Base-by-base conservation (phyloP, 352 stramenopile genomes). In the Pythium sp. region DNA sequence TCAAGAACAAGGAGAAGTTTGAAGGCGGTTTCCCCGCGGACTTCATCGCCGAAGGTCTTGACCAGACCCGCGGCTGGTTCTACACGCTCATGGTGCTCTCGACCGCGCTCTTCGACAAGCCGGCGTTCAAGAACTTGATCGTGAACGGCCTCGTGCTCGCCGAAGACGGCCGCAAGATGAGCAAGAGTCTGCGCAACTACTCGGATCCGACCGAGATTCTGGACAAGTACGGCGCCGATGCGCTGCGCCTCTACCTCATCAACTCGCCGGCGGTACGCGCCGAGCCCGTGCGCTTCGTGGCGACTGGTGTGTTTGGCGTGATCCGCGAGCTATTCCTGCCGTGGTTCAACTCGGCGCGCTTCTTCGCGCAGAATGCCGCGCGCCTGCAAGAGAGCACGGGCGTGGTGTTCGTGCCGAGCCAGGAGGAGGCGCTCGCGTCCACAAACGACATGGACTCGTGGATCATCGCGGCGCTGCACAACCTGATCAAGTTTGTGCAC, bases 61-160 rank as follows among this genome's bases (percentile, higher is more conserved):
- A 99, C 82, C 98, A 99, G 81, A 99, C 98, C 14, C 95, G 98
- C 76, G 98, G 98, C 47, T 99, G 98, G 98, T 99, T 99, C 85
- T 99, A 99, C 84, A 99, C 98, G 11, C 85, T 99, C 6, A 99
- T 99, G 97, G 97, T 99, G 41, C 84, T 99, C 18, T 98, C 95
- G 6, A 99, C 98, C 30, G 97, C 97, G 24, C 87, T 99, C 6
- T 99, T 99, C 73, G 97, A 99, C 81, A 97, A 99, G 77, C 98
- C 98, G 7, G 96, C 98, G 38, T 99, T 99, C 81, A 98, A 99
- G 78, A 99, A 99, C 84, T 73, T 99, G 22, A 99, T 99, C 74
- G 95, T 99, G 20, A 99, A 99, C 77, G 98, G 98, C 20, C 89
- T 99, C 30, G 98, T 99, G 41, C 81, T 99, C n/a, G 98, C 98